Percentiles rank a stretch among this genome's conserved stretches.
Evolutionary conservation across 2,329 filamentous ascomycete species (phyloP).

Genomic region (Colletotrichum salicis): DNA sequence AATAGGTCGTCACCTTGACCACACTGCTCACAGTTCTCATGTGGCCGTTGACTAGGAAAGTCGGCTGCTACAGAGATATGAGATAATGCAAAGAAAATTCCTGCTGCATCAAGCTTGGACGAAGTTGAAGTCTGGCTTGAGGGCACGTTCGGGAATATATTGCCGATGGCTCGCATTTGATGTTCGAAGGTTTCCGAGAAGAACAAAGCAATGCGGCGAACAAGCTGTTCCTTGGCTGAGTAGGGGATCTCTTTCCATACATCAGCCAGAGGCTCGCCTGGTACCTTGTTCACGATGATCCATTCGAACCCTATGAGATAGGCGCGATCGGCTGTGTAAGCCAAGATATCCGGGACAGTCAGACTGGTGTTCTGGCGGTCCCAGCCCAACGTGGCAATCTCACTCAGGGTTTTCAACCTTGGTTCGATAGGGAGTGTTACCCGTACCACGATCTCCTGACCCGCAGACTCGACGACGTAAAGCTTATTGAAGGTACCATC

Average conservation of each 20-base stretch:
- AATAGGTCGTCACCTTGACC: not conserved
- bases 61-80: not conserved
- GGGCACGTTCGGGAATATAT: not conserved
- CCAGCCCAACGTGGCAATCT: conserved; percentile 50
- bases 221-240: conserved; percentile 41
- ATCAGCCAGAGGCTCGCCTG: conserved; percentile 44
- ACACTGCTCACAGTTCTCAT: not conserved
- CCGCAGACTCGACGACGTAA: too few relatives aligned
- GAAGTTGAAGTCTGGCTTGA: not conserved
- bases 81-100: too few relatives aligned
- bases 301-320: conserved; percentile 53
- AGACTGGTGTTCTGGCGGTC: conserved; percentile 44
- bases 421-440: conserved; percentile 45
- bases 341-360: conserved; percentile 47
- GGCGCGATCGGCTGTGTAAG: conserved; percentile 43
- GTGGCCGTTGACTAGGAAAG: not conserved
- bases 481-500: too few relatives aligned
- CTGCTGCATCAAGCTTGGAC: not conserved
- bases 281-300: conserved; percentile 49
- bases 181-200: not conserved
- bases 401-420: conserved; percentile 47
- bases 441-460: too few relatives aligned
- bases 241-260: conserved; percentile 44
- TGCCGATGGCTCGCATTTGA: conserved; percentile 24
- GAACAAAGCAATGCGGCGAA: not conserved